Evolutionary conservation across 371 early-diverging fungal genomes (phyloP).

Genomic region (Circinella minor): DNA sequence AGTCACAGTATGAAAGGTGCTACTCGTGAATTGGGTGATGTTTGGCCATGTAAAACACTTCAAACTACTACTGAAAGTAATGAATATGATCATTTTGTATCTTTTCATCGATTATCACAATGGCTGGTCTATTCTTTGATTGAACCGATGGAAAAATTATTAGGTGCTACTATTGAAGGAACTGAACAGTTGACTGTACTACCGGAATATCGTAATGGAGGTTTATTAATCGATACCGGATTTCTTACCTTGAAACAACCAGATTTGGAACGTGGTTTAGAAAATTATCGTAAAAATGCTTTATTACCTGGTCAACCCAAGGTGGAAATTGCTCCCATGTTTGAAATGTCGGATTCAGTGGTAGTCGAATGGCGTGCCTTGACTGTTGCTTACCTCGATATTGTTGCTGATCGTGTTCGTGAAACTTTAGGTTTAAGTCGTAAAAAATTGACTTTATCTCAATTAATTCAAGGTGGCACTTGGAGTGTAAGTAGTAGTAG

Average conservation of each 20-base stretch:
- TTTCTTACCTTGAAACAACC: slow-evolving; percentile 44
- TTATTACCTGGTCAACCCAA: slow-evolving; percentile 49
- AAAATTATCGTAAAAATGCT: slow-evolving; percentile 50
- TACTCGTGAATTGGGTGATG: slow-evolving; percentile 76
- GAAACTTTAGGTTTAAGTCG: slow-evolving; percentile 61
- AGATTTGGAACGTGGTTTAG: slow-evolving; percentile 51
- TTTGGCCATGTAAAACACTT: slow-evolving; percentile 78
- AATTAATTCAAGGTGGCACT: slow-evolving; percentile 90
- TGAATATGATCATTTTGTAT: slow-evolving; percentile 53
- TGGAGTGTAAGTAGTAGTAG: slow-evolving; percentile 79
- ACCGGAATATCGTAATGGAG: slow-evolving; percentile 92
- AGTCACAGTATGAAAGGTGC: slow-evolving; percentile 40
- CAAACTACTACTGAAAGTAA: slow-evolving; percentile 6
- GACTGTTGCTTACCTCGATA: slow-evolving; percentile 85
- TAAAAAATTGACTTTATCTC: slow-evolving; percentile 73
- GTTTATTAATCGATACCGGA: slow-evolving; percentile 53
- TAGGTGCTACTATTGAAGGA: slow-evolving; percentile 68
- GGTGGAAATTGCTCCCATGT: slow-evolving; percentile 66
- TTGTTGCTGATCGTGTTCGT: slow-evolving; percentile 72
- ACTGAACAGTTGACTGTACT: slow-evolving; percentile 82
- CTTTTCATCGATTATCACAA: slow-evolving; percentile 92
- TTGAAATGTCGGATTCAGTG: slow-evolving; percentile 82
- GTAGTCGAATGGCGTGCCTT: slow-evolving; percentile 94
- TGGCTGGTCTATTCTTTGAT: slow-evolving; percentile 94
- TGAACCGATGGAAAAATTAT: slow-evolving; percentile 76